These are phyloP conservation scores for Colletotrichum truncatum DNA, from an alignment of 2,329 filamentous ascomycete genomes.

Conservation along the genomic window DNA sequence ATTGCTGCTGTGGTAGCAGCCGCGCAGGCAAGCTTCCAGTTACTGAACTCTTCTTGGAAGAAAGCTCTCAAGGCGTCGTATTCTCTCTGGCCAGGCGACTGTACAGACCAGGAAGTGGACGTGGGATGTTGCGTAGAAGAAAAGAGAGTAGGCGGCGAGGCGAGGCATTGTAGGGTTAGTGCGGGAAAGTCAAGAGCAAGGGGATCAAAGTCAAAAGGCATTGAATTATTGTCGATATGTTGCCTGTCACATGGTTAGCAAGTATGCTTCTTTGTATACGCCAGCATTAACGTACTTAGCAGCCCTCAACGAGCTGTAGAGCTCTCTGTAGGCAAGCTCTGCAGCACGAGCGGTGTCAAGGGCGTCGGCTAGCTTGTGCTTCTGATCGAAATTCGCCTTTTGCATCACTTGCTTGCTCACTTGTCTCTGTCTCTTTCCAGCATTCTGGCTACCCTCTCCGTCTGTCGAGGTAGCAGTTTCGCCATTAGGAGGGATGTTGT, in stretches of 20 bases:
- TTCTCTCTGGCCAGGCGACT: conserved; percentile 78
- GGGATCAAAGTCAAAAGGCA: conserved; percentile 83
- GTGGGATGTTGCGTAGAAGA: conserved; percentile 82
- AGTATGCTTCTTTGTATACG: background rate
- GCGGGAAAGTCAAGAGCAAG: conserved; percentile 86
- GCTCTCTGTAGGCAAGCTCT: conserved; percentile 84
- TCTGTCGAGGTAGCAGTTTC: conserved; percentile 31
- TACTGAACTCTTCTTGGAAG: conserved; percentile 73
- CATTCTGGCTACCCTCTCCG: conserved; percentile 42
- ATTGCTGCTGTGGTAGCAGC: conserved; percentile 57
- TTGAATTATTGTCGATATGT: conserved; percentile 62
- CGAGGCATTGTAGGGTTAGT: conserved; percentile 82
- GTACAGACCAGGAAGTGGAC: conserved; percentile 81
- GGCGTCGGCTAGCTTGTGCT: conserved; percentile 72
- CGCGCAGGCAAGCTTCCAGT: conserved; percentile 67
- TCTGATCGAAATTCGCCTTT: conserved; percentile 71
- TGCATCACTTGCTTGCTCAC: conserved; percentile 62
- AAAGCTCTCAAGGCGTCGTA: conserved; percentile 75
- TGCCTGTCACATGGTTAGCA: conserved; percentile 48
- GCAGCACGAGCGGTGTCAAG: conserved; percentile 83
- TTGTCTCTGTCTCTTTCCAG: conserved; percentile 48
- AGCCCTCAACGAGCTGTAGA: conserved; percentile 82
- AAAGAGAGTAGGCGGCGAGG: conserved; percentile 83
- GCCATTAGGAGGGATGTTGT: conserved; percentile 66
- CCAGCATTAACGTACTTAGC: conserved; percentile 71